Evolutionary conservation across 257 asterid genomes (phyloP), one percentile per base, ranked within the genome.

Genomic region (Ophiorrhiza pumila): DNA sequence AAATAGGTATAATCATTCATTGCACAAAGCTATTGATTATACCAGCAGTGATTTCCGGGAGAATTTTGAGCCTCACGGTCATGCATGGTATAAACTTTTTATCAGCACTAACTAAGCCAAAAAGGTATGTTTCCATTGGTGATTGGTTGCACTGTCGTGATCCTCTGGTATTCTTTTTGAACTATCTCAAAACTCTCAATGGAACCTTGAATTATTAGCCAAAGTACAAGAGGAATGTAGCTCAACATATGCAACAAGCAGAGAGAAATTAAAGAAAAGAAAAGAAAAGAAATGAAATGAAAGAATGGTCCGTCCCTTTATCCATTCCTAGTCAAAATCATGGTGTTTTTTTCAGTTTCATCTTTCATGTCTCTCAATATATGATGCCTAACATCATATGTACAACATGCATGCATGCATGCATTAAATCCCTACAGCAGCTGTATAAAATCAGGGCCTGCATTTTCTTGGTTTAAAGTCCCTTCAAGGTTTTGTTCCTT

Each of bases 181-280:
- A 52, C 50, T 5, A 52, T 35, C 53, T 52, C 53, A n/a, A 69
- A 56, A 27, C 13, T 56, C 34, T 56, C 35, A 11, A 35, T 14
- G 10, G 18, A 69, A 69, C 39, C 52, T 53, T 55, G n/a, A 70
- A 56, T 55, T 56, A 55, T 70, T 70, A 22, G 65, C 65, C 37
- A 55, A 2, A 53, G 50, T 53, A 53, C 74, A 69, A 69, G 52
- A 22, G 41, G 65, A 41, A 25, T 22, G 25, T 49, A 14, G 20
- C 60, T 46, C 45, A 46, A 67, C 46, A 23, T 11, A 32, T 14
- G 17, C 49, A 68, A n/a, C 61, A 39, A 68, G 31, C 25, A 20
- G 41, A n/a, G n/a, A n/a, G n/a, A n/a, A n/a, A n/a, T n/a, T n/a
- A n/a, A n/a, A n/a, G n/a, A n/a, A 32, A 31, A 47, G 32, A 15